Base-by-base conservation (phyloP, 768 basidiomycete genomes). In the Lactarius deliciosus region DNA sequence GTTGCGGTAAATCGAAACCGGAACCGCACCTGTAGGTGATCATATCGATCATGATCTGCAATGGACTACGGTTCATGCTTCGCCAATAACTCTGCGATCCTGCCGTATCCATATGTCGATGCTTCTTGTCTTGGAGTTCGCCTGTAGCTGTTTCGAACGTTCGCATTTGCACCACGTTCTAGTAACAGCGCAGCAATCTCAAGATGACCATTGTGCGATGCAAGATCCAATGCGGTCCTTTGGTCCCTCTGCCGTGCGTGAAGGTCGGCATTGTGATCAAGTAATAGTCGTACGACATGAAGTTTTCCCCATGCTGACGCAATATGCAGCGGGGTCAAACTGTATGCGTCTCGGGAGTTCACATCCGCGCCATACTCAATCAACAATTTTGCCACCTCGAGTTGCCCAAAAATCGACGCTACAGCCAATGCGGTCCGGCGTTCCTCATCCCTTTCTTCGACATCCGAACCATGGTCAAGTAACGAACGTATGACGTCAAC, bases 181-280 rank as follows among this genome's bases (percentile, higher is more conserved):
- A 50, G 11, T 22, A 50, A 25, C 11, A 50, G 47, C 22, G 13
- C 5, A 13, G 11, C 47, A 13, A 22, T 13, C 11, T 50, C 22
- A 5, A 50, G 47, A 13, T 50, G 0, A 1, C 45, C 64, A 36
- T 2, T 13, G 32, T 11, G 6, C 13, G 64, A 38, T 4, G 63
- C 63, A 32, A 15, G 32, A 53, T 64, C 25, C n/a, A 64, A 30
- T 1, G 63, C 41, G 13, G 57, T 64, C 28, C 5, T 30, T 50
- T 11, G 57, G 18, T 34, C 6, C 30, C 20, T 16, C 41, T 36
- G 13, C 0, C 11, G 10, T 5, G 22, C 40, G 43, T 25, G 25
- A 32, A 25, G 7, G 22, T 64, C 22, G 5, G 63, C 56, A 9
- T 2, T 32, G 10, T 47, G n/a, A 13, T 57, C n/a, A 6, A 64